Conservation (phyloP, 208 protist genomes). For the Phytomonas francai region DNA sequence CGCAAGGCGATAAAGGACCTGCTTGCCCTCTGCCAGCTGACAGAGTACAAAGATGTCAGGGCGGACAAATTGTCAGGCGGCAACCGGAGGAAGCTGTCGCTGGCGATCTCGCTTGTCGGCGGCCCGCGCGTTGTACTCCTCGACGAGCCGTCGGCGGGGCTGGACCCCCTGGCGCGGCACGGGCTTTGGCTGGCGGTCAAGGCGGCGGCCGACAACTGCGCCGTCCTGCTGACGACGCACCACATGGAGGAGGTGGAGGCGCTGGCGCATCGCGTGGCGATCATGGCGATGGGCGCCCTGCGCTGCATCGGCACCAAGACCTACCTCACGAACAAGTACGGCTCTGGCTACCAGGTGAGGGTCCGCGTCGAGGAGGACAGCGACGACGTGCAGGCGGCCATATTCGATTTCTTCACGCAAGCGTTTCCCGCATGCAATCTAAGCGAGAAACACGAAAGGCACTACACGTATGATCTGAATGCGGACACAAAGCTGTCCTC, state of each 20-base stretch:
- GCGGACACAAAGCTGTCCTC: slow-evolving; percentile 24
- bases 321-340: slow-evolving; percentile 81
- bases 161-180: slow-evolving; percentile 61
- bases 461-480: not conserved
- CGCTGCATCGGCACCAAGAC: slow-evolving; percentile 73
- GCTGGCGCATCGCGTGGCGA: slow-evolving; percentile 71
- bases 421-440: no score
- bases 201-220: slow-evolving; percentile 31
- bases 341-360: slow-evolving; percentile 57
- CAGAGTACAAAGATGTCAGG: slow-evolving; percentile 27
- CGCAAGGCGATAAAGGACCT: slow-evolving; percentile 21
- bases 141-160: slow-evolving; percentile 68
- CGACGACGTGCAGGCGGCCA: no score
- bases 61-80: slow-evolving; percentile 44
- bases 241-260: slow-evolving; percentile 90
- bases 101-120: slow-evolving; percentile 77
- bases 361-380: no score
- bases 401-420: no score
- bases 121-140: slow-evolving; percentile 50
- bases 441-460: no score
- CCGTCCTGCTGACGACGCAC: slow-evolving; percentile 86
- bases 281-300: slow-evolving; percentile 86
- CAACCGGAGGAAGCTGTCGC: slow-evolving; percentile 65
- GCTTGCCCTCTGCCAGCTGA: slow-evolving; percentile 23
- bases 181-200: slow-evolving; percentile 65